Evolutionary conservation across 768 basidiomycete species (phyloP).

Genomic region (Boletus eberwhitei): DNA sequence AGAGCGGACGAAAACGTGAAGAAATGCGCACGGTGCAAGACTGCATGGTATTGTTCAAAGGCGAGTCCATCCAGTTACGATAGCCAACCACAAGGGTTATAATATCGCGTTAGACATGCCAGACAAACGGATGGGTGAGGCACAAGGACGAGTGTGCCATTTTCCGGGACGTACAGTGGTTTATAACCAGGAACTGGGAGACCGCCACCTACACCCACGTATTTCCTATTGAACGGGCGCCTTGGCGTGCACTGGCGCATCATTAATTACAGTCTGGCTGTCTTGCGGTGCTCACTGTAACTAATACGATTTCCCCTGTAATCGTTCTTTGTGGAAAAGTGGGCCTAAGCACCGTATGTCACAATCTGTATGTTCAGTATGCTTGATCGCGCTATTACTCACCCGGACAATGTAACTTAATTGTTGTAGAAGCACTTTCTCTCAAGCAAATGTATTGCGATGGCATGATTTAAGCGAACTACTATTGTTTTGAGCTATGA

Average conservation of each 20-base stretch:
- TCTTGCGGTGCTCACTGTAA: not conserved
- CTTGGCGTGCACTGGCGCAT: conserved; percentile 12
- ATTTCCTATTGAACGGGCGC: conserved; percentile 18
- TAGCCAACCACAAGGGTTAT: conserved; percentile 3
- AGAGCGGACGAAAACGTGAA: conserved; percentile 15
- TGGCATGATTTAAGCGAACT: conserved; percentile 1
- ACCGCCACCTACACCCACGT: conserved; percentile 6
- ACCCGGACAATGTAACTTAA: not conserved
- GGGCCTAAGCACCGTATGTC: not conserved
- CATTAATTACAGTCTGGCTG: conserved; percentile 5
- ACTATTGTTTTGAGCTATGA: conserved; percentile 28
- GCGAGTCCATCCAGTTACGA: conserved; percentile 6
- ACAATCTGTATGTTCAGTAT: not conserved
- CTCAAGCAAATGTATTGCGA: conserved; percentile 9
- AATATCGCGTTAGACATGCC: conserved; percentile 18
- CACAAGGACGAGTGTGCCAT: conserved; percentile 26
- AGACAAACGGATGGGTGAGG: conserved; percentile 17
- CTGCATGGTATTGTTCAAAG: conserved; percentile 31
- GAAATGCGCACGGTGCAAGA: conserved; percentile 29
- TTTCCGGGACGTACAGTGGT: conserved; percentile 30
- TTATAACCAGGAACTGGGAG: conserved; percentile 28
- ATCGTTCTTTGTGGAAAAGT: not conserved
- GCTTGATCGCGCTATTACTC: not conserved
- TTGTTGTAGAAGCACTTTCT: not conserved
- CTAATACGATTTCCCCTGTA: not conserved